Evolutionary conservation across 1,284 basidiomycete genomes (phyloP), one percentile per base, ranked within the genome.

Genomic region (Trichosporon sp.): DNA sequence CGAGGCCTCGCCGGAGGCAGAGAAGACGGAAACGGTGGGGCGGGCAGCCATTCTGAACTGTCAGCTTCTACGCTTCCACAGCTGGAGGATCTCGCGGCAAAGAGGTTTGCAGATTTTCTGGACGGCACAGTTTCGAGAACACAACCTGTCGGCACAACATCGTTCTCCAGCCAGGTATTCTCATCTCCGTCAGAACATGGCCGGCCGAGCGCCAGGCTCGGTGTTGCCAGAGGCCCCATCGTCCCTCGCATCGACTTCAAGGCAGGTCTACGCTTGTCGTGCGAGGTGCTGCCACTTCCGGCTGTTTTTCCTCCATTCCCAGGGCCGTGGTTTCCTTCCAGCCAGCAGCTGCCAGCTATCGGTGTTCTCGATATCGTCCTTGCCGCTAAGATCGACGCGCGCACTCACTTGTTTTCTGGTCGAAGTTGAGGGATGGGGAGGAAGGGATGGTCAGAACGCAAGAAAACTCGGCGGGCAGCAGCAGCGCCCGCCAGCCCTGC

Each of bases 1-100:
- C 66, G 92, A 92, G 72, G 92, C 87, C 89, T 93, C 92, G 85
- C 92, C 92, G 72, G 89, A 85, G 80, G 87, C 84, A 80, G 90
- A 88, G 83, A 88, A 91, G 72, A 95, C 89, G 85, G 88, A 89
- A 79, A 95, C 91, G 83, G 91, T 94, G 75, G 93, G 93, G 86
- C 93, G 89, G 80, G 92, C 91, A 85, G 92, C 91, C 92, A 94
- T 94, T 85, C 83, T 62, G 60, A 66, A 11, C 27, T 18, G 56
- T 60, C 56, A 60, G 56, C 56, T 31, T 15, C 27, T 18, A 4
- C 15, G 15, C 29, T 6, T 4, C 7, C 3, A 2, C 18, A 31
- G 27, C 11, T 31, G 31, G 29, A 11, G 9, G 27, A 18, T n/a
- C 27, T 31, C 18, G 29, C 29, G 29, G 29, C 56, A 31, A 60